phyloP scores from a whole-genome alignment of 2,329 filamentous ascomycete genomes.

The Colletotrichum sp. region DNA sequence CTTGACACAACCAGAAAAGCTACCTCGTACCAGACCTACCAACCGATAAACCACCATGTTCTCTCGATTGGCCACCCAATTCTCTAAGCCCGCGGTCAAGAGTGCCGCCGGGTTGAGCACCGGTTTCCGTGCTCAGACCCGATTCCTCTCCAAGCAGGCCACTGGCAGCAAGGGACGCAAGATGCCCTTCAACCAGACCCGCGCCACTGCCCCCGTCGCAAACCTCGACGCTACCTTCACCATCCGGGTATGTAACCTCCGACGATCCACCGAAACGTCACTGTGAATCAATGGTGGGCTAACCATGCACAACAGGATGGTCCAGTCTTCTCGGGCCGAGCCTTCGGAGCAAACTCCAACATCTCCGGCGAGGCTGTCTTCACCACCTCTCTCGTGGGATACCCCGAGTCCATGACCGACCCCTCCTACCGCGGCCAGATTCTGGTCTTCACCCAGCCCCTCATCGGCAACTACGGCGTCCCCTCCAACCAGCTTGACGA shows the following conservation, averaged over 20 bases:
- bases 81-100: slow-evolving; percentile 58
- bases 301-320: slow-evolving; percentile 68
- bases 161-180: slow-evolving; percentile 73
- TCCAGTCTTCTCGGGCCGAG: slow-evolving; percentile 94
- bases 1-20: slow-evolving; percentile 12
- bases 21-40: background rate
- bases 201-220: slow-evolving; percentile 69
- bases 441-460: slow-evolving; percentile 94
- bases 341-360: slow-evolving; percentile 95
- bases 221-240: slow-evolving; percentile 90
- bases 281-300: slow-evolving; percentile 8
- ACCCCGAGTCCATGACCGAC: slow-evolving; percentile 93
- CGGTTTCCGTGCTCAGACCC: slow-evolving; percentile 36
- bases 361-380: slow-evolving; percentile 98
- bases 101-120: slow-evolving; percentile 42
- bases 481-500: slow-evolving; percentile 85
- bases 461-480: slow-evolving; percentile 99
- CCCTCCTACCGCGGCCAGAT: slow-evolving; percentile 94
- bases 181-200: slow-evolving; percentile 63
- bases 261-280: background rate
- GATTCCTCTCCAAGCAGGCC: slow-evolving; percentile 41
- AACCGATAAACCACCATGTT: slow-evolving; percentile 56
- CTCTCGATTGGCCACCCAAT: slow-evolving; percentile 57
- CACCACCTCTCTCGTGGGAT: slow-evolving; percentile 96
- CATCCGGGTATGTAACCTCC: slow-evolving; percentile 71